A percentile compares a stretch with the other conserved stretches of the same genome.
phyloP scores from a whole-genome alignment of 2,329 filamentous ascomycete genomes.

The Aspergillus alliaceus region DNA sequence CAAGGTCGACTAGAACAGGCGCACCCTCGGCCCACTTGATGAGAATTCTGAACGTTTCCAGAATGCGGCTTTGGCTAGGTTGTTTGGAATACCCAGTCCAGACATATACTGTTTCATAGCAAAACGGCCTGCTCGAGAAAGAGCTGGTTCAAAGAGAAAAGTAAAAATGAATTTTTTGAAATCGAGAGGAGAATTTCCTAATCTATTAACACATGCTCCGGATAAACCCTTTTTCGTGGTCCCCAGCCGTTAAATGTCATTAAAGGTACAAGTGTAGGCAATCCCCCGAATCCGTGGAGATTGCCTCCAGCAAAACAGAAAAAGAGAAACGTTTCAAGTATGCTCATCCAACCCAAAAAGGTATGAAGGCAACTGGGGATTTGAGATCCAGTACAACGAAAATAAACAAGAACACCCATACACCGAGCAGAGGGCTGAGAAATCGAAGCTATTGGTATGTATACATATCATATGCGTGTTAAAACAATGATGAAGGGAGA shows the following conservation, averaged over 20 bases:
- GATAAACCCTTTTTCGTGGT: constrained; percentile 31
- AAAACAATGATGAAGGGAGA: constrained; percentile 26
- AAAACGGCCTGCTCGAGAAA: neutral
- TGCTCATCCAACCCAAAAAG: constrained; percentile 20
- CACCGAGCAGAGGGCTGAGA: constrained; percentile 29
- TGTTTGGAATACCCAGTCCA: neutral
- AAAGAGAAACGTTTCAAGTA: constrained; percentile 15
- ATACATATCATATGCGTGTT: constrained; percentile 36
- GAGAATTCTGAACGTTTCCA: constrained; percentile 1
- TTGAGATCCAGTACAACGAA: constrained; percentile 16
- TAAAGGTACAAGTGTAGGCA: constrained; percentile 40
- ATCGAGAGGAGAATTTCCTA: constrained; percentile 44
- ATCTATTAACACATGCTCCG: constrained; percentile 40
- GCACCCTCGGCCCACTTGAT: neutral
- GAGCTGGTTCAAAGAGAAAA: neutral
- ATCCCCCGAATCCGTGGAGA: constrained; percentile 25
- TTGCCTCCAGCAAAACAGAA: constrained; percentile 15
- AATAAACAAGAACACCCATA: constrained; percentile 36
- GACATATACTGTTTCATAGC: neutral
- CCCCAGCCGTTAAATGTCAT: constrained; percentile 40
- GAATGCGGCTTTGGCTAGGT: neutral
- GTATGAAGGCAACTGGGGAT: constrained; percentile 25
- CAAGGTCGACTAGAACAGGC: neutral
- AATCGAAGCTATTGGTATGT: constrained; percentile 35
- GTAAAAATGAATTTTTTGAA: constrained; percentile 5